Percentiles rank a stretch among this genome's conserved stretches.
phyloP scores from a whole-genome alignment of 1,139 yeast species.

The Yamadazyma buinensis region DNA sequence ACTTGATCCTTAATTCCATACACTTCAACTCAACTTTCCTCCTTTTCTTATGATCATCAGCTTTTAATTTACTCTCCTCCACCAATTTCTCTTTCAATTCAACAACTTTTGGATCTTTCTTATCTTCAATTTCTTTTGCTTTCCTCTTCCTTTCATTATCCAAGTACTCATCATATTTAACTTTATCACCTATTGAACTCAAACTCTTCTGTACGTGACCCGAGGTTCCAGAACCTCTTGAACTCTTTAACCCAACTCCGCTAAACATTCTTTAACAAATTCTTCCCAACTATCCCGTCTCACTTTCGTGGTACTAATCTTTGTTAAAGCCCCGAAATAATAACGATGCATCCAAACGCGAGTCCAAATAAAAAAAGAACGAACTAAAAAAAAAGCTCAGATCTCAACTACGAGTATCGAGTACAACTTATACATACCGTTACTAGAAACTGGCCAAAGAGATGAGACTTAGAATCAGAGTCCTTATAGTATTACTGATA shows the following conservation, averaged over 20 bases:
- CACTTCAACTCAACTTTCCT: conserved; percentile 53
- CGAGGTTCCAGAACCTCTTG: conserved; percentile 72
- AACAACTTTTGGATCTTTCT: conserved; percentile 15
- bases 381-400: too few relatives aligned
- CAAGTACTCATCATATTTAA: conserved; percentile 7
- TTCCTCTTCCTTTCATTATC: conserved; percentile 15
- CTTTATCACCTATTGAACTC: conserved; percentile 20
- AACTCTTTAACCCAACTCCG: conserved; percentile 46
- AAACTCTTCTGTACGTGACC: conserved; percentile 60
- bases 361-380: too few relatives aligned
- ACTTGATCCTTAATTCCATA: conserved; percentile 48
- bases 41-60: conserved; percentile 43
- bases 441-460: too few relatives aligned
- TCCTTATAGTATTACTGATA: conserved; percentile 2
- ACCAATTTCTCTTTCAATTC: conserved; percentile 12
- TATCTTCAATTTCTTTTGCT: conserved; percentile 17
- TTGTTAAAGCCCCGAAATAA: too few relatives aligned
- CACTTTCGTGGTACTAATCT: too few relatives aligned
- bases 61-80: conserved; percentile 21
- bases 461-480: conserved; percentile 8
- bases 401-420: too few relatives aligned
- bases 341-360: too few relatives aligned
- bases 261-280: neutral
- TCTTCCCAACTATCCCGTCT: too few relatives aligned
- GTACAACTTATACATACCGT: too few relatives aligned